Base-by-base conservation (phyloP, 805 yeast genomes). In the Candida chilensis region DNA sequence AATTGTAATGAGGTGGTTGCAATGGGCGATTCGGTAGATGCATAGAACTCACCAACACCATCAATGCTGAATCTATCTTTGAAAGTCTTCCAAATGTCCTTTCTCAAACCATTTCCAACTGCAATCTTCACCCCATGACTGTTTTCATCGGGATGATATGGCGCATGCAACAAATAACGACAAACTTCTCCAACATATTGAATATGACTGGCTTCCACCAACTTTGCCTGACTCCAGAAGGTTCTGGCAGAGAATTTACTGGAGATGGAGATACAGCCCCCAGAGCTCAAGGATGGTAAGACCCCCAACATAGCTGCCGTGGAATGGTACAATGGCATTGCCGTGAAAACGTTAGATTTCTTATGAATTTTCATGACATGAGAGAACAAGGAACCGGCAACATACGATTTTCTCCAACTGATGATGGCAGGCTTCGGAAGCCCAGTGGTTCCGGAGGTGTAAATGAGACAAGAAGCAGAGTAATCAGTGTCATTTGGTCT, bases 131-230 rank as follows among this genome's bases (percentile, higher is more conserved):
- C 77, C 4, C 48, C 37, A 50, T 85, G 95, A 26, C 49, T 49
- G 26, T 56, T 50, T 47, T 85, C 94, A 46, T 71, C 78, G 8
- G 83, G 79, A 27, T 78, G 78, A 6, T 57, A 58, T 28, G 78
- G 72, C 1, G 86, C 59, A 41, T 79, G 75, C 38, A 83, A 54
- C 35, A 88, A 64, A 47, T 87, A 90, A 29, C 97, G 71, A 52
- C 96, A 85, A 19, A 86, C 87, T 54, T 88, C 97, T 12, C 97
- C 97, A 12, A 88, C 97, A 44, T 88, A 88, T 54, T 88, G 96
- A 32, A 86, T 70, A 38, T 83, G 84, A 4, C 94, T 83, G 3
- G 96, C 83, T 2, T 64, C 54, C 10, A 78, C 54, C 20, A 83
- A 47, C 40, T 67, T 75, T 3, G 81, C 88, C 54, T 90, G 95